Evolutionary conservation across 257 asterid genomes (phyloP).

Genomic region (Nicotiana paniculata): DNA sequence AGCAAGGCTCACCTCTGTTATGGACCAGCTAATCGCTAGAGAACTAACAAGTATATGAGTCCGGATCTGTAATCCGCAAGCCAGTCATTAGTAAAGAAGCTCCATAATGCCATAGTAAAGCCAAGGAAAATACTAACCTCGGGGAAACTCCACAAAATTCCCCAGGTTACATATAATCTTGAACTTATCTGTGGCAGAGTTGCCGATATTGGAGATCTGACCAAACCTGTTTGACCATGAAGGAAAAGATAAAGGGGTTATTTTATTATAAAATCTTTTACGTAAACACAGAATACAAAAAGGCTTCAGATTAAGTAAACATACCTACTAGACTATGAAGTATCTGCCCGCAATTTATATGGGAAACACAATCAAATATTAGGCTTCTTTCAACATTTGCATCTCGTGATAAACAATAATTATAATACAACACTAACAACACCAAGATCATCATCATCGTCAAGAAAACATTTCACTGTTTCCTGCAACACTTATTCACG

Average conservation of each 20-base stretch:
- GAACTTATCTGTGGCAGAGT: conserved; percentile 85
- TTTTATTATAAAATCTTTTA: neutral
- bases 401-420: neutral
- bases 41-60: conserved; percentile 56
- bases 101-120: neutral
- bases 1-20: conserved; percentile 47
- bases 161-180: conserved; percentile 79
- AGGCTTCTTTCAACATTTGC: neutral
- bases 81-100: neutral
- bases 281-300: neutral
- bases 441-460: neutral
- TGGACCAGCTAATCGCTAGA: conserved; percentile 78
- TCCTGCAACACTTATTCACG: neutral
- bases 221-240: conserved; percentile 33
- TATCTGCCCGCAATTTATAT: conserved; percentile 19
- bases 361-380: neutral
- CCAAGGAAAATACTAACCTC: conserved; percentile 28
- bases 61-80: conserved; percentile 27
- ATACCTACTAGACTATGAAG: conserved; percentile 42
- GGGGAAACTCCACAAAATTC: conserved; percentile 80
- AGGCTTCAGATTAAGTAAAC: neutral
- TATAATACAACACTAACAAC: neutral
- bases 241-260: neutral
- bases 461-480: neutral
- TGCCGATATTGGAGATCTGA: conserved; percentile 83